phyloP scores from a whole-genome alignment of 768 basidiomycete species.

The Boletus tomentosulus region DNA sequence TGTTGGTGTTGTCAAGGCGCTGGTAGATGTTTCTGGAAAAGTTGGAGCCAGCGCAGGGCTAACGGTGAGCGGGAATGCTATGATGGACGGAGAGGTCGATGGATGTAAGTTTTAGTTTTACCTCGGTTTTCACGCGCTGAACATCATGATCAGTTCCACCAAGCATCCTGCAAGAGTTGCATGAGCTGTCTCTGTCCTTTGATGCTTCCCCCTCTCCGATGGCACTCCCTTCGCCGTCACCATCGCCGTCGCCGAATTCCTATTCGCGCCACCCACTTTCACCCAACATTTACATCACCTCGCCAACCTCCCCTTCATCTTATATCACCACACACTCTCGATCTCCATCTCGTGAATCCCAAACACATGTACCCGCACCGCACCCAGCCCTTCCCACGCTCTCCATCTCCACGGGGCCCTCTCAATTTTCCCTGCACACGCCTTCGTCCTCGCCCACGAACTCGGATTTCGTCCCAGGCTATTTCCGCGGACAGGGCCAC shows the following conservation, averaged over 20 bases:
- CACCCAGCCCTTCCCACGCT: constrained; percentile 12
- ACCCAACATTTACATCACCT: constrained; percentile 73
- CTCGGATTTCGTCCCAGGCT: constrained; percentile 15
- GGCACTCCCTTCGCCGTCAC: constrained; percentile 23
- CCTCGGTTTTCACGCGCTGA: constrained; percentile 2
- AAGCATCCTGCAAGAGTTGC: constrained; percentile 24
- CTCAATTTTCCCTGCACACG: constrained; percentile 21
- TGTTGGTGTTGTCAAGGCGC: constrained; percentile 49
- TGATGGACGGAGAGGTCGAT: constrained; percentile 11
- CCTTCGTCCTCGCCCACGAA: constrained; percentile 28
- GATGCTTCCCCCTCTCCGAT: constrained; percentile 16
- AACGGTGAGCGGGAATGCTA: background rate
- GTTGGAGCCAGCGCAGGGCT: constrained; percentile 17
- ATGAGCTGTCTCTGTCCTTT: constrained; percentile 26
- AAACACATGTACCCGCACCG: background rate
- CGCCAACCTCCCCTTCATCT: constrained; percentile 46
- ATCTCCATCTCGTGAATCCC: constrained; percentile 18
- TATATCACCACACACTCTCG: constrained; percentile 17
- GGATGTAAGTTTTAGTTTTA: constrained; percentile 9
- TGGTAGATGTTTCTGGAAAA: constrained; percentile 60
- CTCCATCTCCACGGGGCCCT: background rate
- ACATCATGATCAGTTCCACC: constrained; percentile 13
- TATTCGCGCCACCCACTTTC: constrained; percentile 26
- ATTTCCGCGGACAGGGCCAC: constrained; percentile 11
- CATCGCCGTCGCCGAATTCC: constrained; percentile 24